Evolutionary conservation across 1,284 basidiomycete species (phyloP), one percentile per base, ranked within the genome.

Genomic region (Boletus calvinii): DNA sequence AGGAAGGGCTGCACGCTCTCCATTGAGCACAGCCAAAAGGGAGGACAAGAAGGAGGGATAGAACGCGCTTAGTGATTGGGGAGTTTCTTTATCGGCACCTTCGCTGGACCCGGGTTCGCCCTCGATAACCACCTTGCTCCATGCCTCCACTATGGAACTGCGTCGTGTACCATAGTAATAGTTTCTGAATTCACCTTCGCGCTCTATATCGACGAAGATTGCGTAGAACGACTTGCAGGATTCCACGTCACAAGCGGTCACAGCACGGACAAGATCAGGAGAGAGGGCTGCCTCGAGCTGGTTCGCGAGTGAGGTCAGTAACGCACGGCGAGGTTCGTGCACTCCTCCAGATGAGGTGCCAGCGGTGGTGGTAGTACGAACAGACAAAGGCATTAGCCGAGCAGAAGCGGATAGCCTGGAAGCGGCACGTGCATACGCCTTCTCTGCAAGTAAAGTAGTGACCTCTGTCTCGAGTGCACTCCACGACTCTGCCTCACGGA

Each of bases 401-500:
- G 77, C 84, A 2, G 95, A 94, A 62, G 96, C 94, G 0, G 86
- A 87, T 10, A 98, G 73, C 53, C 95, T 77, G 59, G 90, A 87
- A 17, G 93, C 94, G 0, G 95, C 95, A 64, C 92, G 93, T 41
- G 80, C 82, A 62, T 90, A 93, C 58, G 78, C 83, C 60, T 83
- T 80, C 58, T 90, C 89, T n/a, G 79, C 73, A 35, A 98, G 78
- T 17, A 94, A 79, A 0, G 85, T 78, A 0, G 88, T 89, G 40
- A 97, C 89, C 70, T 98, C 95, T 43, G 88, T 79, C 69, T 98
- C 95, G 36, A 98, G 79, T 1, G 91, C 91, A 46, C 88, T 91
- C 95, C 95, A 98, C 57, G 87, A 90, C 74, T 97, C 91, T 20
- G 94, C 94, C 66, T 97, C 94, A 31, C 85, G 81, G 18, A 97